phyloP scores from a whole-genome alignment of 495 filamentous ascomycete species.

The Articulospora tetracladia region DNA sequence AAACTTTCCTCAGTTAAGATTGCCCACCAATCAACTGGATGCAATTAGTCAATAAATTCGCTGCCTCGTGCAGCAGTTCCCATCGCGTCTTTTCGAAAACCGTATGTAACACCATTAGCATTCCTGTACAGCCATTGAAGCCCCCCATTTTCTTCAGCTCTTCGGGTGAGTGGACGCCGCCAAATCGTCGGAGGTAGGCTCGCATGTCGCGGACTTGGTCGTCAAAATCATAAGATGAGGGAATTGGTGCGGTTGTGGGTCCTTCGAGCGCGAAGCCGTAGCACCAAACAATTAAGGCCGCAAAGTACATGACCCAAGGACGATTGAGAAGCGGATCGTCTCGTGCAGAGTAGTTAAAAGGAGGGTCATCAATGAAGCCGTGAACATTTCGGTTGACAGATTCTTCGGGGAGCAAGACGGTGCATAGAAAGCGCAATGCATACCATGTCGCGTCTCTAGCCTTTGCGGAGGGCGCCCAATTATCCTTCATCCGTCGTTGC shows the following conservation, averaged over 20 bases:
- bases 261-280: constrained; percentile 94
- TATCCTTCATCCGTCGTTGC: constrained; percentile 78
- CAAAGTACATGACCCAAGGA: constrained; percentile 97
- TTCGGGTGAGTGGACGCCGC: constrained; percentile 72
- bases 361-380: constrained; percentile 13
- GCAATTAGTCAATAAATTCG: constrained; percentile 74
- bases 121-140: constrained; percentile 76
- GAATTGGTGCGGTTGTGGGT: constrained; percentile 50
- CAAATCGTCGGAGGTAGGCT: constrained; percentile 67
- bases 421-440: constrained; percentile 79
- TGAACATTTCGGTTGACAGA: constrained; percentile 18
- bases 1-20: background rate
- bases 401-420: constrained; percentile 64
- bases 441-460: constrained; percentile 94
- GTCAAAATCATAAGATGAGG: constrained; percentile 48
- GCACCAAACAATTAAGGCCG: constrained; percentile 87
- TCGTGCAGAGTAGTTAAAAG: constrained; percentile 65
- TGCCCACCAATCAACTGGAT: constrained; percentile 41
- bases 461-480: constrained; percentile 88
- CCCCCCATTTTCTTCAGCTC: constrained; percentile 72
- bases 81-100: constrained; percentile 81
- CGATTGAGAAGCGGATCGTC: constrained; percentile 90
- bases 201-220: constrained; percentile 78
- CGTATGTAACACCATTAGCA: constrained; percentile 78
- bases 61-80: constrained; percentile 88